phyloP scores from a whole-genome alignment of 805 yeast species.

The Saturnispora bothae region DNA sequence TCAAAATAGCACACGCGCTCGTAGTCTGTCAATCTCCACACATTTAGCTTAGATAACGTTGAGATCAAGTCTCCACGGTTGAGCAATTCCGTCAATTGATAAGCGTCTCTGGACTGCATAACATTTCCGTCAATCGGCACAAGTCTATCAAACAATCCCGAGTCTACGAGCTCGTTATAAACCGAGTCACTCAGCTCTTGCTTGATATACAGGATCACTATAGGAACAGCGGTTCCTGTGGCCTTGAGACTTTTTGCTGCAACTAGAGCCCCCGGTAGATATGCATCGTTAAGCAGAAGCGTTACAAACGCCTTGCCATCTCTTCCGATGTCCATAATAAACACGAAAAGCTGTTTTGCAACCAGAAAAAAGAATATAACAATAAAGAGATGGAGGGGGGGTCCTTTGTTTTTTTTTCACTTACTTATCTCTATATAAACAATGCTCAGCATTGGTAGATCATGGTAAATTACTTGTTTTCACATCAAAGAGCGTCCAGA shows the following conservation, averaged over 20 bases:
- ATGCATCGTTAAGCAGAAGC: conserved; percentile 25
- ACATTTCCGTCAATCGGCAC: conserved; percentile 19
- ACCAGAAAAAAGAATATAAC: neutral
- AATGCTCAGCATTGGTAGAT: conserved; percentile 1
- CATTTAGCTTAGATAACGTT: conserved; percentile 44
- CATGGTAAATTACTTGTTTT: no score
- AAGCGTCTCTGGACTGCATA: conserved; percentile 14
- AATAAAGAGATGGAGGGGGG: no score
- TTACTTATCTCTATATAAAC: no score
- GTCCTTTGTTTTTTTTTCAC: neutral
- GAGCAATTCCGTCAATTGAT: conserved; percentile 16
- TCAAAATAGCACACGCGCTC: conserved; percentile 51
- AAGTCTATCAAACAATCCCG: conserved; percentile 14
- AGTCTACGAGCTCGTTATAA: conserved; percentile 8
- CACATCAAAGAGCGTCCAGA: neutral
- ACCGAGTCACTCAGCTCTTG: conserved; percentile 9
- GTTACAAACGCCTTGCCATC: conserved; percentile 24
- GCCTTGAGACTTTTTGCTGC: conserved; percentile 21
- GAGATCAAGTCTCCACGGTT: conserved; percentile 23
- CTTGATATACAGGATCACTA: conserved; percentile 17
- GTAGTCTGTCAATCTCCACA: conserved; percentile 37
- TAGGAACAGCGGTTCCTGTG: conserved; percentile 14
- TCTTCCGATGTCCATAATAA: no score
- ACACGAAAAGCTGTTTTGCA: neutral
- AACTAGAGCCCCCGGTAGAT: conserved; percentile 30